Evolutionary conservation across 192 early-diverging fungal genomes (phyloP), one percentile per base, ranked within the genome.

Genomic region (Rhizoclosmatium globosum): DNA sequence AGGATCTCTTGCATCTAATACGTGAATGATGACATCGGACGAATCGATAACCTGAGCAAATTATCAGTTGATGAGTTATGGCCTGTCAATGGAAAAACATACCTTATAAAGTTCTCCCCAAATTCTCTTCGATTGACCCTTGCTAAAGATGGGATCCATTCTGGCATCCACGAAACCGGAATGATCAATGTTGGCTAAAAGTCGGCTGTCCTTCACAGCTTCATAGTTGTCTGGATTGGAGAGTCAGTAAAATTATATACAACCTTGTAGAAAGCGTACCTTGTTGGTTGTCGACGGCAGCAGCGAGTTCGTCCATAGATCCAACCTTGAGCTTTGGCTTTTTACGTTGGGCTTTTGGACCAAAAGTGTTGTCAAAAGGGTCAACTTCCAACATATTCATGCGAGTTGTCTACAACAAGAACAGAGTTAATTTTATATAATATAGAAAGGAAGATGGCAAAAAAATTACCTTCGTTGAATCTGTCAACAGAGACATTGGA

Each of bases 91-190:
- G 9, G 0, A 38, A 6, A 2, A 2, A 71, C 67, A 53, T 45
- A 88, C 89, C 88, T 99, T 99, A 90, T 99, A 98, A 50, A 99
- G 86, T 84, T 99, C 98, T 85, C 93, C 93, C 98, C 98, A 99
- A 71, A 99, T 99, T 81, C 98, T 93, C 83, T 94, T 96, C 1
- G 95, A 97, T 78, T 97, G 95, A 68, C 98, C 98, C 57, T 95
- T 96, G 45, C 90, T 91, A 79, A 99, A 93, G 74, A 95, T 92
- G 80, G 95, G 95, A 81, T 96, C 95, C 76, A 94, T 89, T 38
- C 91, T 90, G 43, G 89, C 92, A 68, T 95, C 93, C 2, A 85
- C 85, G 62, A 85, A 47, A 79, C 89, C 82, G 86, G 81, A 79
- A 17, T 59, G 74, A 3, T 66, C 56, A 9, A 81, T 46, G 85